Evolutionary conservation across 2,329 filamentous ascomycete genomes (phyloP), one percentile per base, ranked within the genome.

Genomic region (Exophiala lecanii-corni): DNA sequence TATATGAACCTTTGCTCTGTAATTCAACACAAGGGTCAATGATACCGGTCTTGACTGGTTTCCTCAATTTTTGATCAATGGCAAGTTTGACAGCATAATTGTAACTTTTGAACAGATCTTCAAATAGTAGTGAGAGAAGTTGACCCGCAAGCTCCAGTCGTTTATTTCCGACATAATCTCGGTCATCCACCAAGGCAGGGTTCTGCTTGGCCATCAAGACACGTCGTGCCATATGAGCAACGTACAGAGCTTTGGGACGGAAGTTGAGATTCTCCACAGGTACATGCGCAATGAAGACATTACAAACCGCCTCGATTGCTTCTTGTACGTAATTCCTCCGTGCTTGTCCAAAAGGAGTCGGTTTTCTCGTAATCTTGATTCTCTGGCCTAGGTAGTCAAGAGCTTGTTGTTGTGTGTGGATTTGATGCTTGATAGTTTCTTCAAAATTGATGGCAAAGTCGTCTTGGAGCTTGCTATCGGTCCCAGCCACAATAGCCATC

Each of bases 131-230:
- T 2, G 92, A 89, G 49, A 98, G 70, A 61, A 98, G 82, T 66
- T 97, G 92, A 1, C 92, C 92, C 41, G 94, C 94, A 66, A 98
- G 66, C 64, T 98, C 92, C 32, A 98, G 73, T 47, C 92, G 81
- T 68, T 98, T 98, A 69, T 98, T 98, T 54, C 92, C 92, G 20
- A 98, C 89, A 59, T 97, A 98, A 67, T 98, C 94, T 60, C 92
- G 79, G 62, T 98, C 92, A 57, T 98, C 92, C 2, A 98, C 88
- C 40, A 97, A 72, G 43, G 84, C 88, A 1, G 86, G 79, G 59
- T 98, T 87, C 47, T 92, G 85, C 59, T 89, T 84, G 2, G 89
- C 89, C 86, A 97, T 95, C 36, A 98, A 69, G 3, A 97, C 89
- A 63, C 89, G 80, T n/a, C 92, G 84, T 19, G 89, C 87, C 92